Evolutionary conservation across 139 green algal species (phyloP).

Genomic region (Ulvella scutata): DNA sequence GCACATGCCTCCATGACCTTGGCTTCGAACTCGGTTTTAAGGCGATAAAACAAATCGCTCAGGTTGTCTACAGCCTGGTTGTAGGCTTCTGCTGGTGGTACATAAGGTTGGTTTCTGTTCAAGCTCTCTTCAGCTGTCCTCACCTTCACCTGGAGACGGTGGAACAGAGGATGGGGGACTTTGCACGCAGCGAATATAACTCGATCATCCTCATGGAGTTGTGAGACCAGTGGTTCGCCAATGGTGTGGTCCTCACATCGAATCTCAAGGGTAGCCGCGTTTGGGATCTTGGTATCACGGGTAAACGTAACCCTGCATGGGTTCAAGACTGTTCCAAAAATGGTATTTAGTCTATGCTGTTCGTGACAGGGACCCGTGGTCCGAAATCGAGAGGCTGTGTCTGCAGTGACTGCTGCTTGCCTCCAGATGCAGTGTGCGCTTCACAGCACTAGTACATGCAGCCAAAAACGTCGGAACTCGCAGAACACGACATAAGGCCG

Average conservation of each 20-base stretch:
- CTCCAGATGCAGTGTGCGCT: too few relatives aligned
- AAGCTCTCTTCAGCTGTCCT: background rate
- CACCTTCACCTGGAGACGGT: background rate
- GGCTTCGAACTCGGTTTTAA: background rate
- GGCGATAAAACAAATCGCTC: background rate
- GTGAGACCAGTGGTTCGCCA: background rate
- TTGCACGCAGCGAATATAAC: background rate
- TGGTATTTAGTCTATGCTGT: too few relatives aligned
- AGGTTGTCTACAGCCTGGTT: background rate
- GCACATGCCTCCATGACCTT: background rate
- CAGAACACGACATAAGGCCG: too few relatives aligned
- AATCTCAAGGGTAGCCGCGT: background rate
- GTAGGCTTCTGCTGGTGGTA: background rate
- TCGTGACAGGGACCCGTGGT: too few relatives aligned
- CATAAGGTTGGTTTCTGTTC: too few relatives aligned
- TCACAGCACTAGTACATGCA: too few relatives aligned
- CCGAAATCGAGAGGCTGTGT: too few relatives aligned
- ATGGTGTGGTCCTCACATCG: background rate
- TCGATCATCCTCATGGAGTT: background rate
- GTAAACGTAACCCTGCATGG: background rate
- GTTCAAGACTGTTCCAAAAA: too few relatives aligned
- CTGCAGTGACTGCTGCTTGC: too few relatives aligned
- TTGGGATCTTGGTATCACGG: background rate
- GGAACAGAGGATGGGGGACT: background rate
- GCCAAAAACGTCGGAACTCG: too few relatives aligned